phyloP scores from a whole-genome alignment of 1,284 basidiomycete species.

The Vanrija humicola region DNA sequence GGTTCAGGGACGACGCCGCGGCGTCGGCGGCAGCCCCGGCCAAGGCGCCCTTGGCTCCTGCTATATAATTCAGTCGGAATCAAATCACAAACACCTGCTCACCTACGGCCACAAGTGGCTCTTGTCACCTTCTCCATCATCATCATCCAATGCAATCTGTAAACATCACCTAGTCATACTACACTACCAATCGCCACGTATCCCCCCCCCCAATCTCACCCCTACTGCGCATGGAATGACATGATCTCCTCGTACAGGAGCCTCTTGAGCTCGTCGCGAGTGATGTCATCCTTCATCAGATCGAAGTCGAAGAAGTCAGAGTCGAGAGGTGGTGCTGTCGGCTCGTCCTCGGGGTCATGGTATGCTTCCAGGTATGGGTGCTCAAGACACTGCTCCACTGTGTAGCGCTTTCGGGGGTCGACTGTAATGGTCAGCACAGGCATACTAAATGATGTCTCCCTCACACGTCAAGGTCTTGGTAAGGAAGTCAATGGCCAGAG shows the following conservation, averaged over 20 bases:
- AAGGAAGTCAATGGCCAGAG: conserved; percentile 83
- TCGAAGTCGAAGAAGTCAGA: conserved; percentile 94
- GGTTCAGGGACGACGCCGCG: too few relatives aligned
- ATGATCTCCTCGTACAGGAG: conserved; percentile 66
- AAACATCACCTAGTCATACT: too few relatives aligned
- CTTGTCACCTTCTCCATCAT: too few relatives aligned
- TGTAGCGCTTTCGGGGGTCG: conserved; percentile 88
- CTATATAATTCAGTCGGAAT: too few relatives aligned
- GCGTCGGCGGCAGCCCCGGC: too few relatives aligned
- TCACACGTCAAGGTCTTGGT: conserved; percentile 74
- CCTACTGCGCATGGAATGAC: conserved; percentile 56
- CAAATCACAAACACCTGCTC: too few relatives aligned
- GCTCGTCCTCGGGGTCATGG: conserved; percentile 84
- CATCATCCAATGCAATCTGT: too few relatives aligned
- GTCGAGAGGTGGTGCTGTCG: conserved; percentile 80
- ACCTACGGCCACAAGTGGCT: too few relatives aligned
- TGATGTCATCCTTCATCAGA: conserved; percentile 88
- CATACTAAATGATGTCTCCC: background rate
- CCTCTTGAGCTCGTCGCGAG: conserved; percentile 69
- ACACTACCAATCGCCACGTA: too few relatives aligned
- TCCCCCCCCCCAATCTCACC: too few relatives aligned
- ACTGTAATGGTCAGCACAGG: conserved; percentile 52
- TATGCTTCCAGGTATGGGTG: conserved; percentile 91
- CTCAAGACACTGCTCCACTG: conserved; percentile 80
- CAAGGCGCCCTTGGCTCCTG: too few relatives aligned